A percentile compares a stretch with the other conserved stretches of the same genome.
These are phyloP conservation scores for Crepidotus variabilis DNA, from an alignment of 768 basidiomycete species.

Conservation along the genomic window DNA sequence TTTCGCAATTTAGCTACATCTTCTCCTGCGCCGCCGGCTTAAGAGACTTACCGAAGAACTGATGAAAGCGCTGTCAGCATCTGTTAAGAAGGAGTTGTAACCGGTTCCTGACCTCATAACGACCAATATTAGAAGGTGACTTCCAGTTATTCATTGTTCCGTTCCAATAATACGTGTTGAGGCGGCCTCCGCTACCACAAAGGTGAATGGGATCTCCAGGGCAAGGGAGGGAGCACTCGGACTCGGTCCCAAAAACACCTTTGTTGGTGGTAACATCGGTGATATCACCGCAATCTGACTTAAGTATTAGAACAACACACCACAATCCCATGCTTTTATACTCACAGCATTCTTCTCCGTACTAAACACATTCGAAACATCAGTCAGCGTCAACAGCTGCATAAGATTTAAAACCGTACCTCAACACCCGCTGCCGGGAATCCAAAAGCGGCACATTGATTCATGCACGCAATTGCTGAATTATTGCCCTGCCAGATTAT, in stretches of 20 bases:
- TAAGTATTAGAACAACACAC: not conserved
- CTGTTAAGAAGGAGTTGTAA: not conserved
- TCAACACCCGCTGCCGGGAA: constrained; percentile 70
- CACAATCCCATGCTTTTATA: constrained; percentile 4
- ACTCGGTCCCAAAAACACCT: constrained; percentile 35
- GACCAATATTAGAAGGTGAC: constrained; percentile 59
- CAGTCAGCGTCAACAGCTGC: not conserved
- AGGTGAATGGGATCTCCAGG: constrained; percentile 67
- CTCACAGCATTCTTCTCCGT: constrained; percentile 72
- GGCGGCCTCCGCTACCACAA: constrained; percentile 56
- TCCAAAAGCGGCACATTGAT: constrained; percentile 67
- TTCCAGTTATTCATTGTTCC: constrained; percentile 59
- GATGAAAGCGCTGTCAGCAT: constrained; percentile 7
- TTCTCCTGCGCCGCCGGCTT: not conserved
- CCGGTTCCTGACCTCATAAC: constrained; percentile 56
- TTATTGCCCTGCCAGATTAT: constrained; percentile 58
- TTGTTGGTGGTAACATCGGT: constrained; percentile 43
- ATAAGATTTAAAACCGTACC: constrained; percentile 18
- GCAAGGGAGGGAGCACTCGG: constrained; percentile 51
- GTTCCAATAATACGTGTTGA: constrained; percentile 54
- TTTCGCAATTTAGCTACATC: too few relatives aligned
- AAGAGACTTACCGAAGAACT: constrained; percentile 44
- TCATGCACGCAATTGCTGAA: constrained; percentile 60
- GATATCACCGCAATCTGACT: constrained; percentile 66
- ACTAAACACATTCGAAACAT: constrained; percentile 28